Evolutionary conservation across 768 basidiomycete species (phyloP), one percentile per base, ranked within the genome.

Genomic region (Suillus occidentalis): DNA sequence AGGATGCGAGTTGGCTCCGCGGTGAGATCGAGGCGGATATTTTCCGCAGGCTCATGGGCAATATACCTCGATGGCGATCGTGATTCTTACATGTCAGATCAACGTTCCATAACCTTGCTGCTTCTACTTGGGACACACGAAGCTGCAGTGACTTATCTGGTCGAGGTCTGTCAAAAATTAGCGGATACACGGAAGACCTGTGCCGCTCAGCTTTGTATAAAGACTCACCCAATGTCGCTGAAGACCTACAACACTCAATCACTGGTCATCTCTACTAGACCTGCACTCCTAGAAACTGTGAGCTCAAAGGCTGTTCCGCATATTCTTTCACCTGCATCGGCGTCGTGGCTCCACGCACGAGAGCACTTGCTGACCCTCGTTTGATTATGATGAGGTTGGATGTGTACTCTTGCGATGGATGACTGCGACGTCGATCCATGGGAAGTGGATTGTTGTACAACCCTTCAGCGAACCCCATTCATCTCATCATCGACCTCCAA

Each of bases 371-470:
- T 59, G 68, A 67, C 67, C 64, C 65, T 71, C 64, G 56, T 70
- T 71, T 72, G 73, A 72, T 62, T 63, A 65, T 65, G 77, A 71
- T 67, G 66, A 70, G 59, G 65, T 59, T 60, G 65, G 55, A 66
- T 66, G 73, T 62, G 79, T 80, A 78, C 79, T 87, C 85, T 83
- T 88, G 87, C 87, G 87, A 88, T 88, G 87, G 87, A 89, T 88
- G 87, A 89, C 87, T 89, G 85, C 87, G 84, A 83, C 81, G 82
- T 79, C 78, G 85, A 81, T 85, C 78, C 80, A 77, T 55, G 68
- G 70, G 74, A 69, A 69, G 65, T 61, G 59, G 72, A 72, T 69
- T 47, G 63, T 31, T 36, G 53, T 61, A 62, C 59, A 59, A 42
- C 65, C 31, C 45, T 63, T 36, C 53, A 55, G 53, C 53, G 31